A percentile compares a stretch with the other conserved stretches of the same genome.
These are phyloP conservation scores for Penicillium cosmopolitanum DNA, from an alignment of 495 filamentous ascomycete genomes.

Conservation along the genomic window DNA sequence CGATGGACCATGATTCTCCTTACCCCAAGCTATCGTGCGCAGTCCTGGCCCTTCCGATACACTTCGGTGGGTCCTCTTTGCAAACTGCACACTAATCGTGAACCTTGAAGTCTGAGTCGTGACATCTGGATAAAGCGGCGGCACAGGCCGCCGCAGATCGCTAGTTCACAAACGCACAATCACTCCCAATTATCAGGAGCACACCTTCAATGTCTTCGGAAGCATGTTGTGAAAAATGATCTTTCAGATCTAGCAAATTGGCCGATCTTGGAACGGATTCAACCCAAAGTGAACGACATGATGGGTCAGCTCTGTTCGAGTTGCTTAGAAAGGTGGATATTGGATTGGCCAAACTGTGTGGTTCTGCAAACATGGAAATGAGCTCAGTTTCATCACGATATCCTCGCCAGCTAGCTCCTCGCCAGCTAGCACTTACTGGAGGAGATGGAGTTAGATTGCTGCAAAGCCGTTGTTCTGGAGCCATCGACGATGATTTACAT, in stretches of 20 bases:
- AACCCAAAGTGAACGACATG: constrained; percentile 93
- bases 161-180: constrained; percentile 98
- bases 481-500: too few species aligned
- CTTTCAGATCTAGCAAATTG: constrained; percentile 77
- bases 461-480: too few species aligned
- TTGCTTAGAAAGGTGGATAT: constrained; percentile 26
- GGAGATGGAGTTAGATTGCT: too few species aligned
- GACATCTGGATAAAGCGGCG: constrained; percentile 79
- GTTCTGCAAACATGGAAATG: too few species aligned
- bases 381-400: too few species aligned
- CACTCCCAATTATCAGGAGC: constrained; percentile 95
- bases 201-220: constrained; percentile 81
- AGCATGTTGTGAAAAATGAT: constrained; percentile 85
- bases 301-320: constrained; percentile 88
- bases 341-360: too few species aligned
- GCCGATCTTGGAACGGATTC: constrained; percentile 88
- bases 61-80: constrained; percentile 60
- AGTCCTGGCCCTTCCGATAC: too few species aligned
- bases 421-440: too few species aligned
- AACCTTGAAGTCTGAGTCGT: constrained; percentile 88
- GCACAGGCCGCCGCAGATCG: constrained; percentile 76
- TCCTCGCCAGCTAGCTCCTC: too few species aligned
- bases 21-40: too few species aligned
- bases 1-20: too few species aligned
- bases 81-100: constrained; percentile 88